phyloP scores from a whole-genome alignment of 2,329 filamentous ascomycete species.

The Fusarium sp. region DNA sequence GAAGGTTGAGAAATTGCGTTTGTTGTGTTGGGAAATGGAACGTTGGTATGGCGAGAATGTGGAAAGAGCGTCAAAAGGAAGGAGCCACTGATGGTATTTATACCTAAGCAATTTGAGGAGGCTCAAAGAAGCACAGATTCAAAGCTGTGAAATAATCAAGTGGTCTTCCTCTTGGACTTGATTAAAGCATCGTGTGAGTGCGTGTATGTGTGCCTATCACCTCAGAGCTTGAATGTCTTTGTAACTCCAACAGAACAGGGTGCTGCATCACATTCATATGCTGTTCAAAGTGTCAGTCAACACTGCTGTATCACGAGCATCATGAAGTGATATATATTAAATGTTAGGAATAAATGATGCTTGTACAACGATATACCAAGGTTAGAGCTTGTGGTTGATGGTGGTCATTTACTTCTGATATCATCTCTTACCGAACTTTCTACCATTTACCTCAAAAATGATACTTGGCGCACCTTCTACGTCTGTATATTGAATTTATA shows the following conservation, averaged over 20 bases:
- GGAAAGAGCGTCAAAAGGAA: neutral
- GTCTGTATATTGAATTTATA: too few relatives aligned
- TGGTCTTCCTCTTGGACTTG: neutral
- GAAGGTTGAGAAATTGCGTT: neutral
- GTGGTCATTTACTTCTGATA: too few relatives aligned
- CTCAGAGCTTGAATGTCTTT: neutral
- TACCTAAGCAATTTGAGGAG: neutral
- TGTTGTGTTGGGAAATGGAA: neutral
- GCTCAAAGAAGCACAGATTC: neutral
- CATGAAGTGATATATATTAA: neutral
- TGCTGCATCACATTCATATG: conserved; percentile 1
- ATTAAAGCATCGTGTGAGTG: neutral
- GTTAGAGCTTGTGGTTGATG: neutral
- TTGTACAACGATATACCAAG: neutral
- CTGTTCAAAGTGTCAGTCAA: neutral
- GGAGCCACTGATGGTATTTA: neutral
- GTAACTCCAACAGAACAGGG: neutral
- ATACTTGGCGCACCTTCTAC: too few relatives aligned
- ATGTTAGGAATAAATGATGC: neutral
- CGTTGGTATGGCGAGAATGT: neutral
- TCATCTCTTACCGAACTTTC: too few relatives aligned
- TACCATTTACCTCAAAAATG: too few relatives aligned
- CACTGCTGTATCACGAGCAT: neutral
- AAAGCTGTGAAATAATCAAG: neutral
- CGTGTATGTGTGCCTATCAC: neutral